Conservation (phyloP, 306 rosid genomes). For the Fragaria iinumae region DNA sequence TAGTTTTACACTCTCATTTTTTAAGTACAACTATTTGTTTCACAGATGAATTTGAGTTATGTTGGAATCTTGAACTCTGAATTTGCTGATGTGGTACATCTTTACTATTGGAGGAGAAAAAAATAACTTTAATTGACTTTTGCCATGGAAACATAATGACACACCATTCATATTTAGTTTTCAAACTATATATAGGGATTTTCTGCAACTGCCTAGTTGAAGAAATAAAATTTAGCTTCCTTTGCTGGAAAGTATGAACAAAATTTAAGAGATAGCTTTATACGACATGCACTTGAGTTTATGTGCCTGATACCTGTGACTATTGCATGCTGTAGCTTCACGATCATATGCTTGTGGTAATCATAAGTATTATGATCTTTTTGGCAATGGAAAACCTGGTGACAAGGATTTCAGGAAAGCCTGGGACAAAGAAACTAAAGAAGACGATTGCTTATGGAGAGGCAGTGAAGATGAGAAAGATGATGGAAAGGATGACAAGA, state of each 20-base stretch:
- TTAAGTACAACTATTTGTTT: not conserved
- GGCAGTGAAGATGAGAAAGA: slow-evolving; percentile 75
- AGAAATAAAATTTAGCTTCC: not conserved
- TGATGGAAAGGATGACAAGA: slow-evolving; percentile 34
- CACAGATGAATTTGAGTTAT: not conserved
- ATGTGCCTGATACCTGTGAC: slow-evolving; percentile 1
- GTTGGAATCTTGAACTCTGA: not conserved
- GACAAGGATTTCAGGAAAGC: slow-evolving; percentile 61
- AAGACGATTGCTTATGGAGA: slow-evolving; percentile 63
- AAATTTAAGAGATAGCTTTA: not conserved
- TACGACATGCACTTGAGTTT: not conserved
- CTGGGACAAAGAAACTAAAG: slow-evolving; percentile 73
- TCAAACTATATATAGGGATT: not conserved
- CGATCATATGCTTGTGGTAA: slow-evolving; percentile 52
- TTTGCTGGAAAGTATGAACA: not conserved
- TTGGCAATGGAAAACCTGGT: slow-evolving; percentile 59
- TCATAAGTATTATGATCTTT: slow-evolving; percentile 55
- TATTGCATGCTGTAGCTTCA: slow-evolving; percentile 39
- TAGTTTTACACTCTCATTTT: not conserved
- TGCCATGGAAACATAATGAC: not conserved
- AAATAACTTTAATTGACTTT: not conserved
- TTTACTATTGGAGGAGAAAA: not conserved
- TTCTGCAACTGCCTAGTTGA: not conserved
- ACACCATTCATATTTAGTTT: not conserved
- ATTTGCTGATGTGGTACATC: not conserved